Evolutionary conservation across 23 red algal genomes (phyloP), one percentile per base, ranked within the genome.

Genomic region (Gracilaria gracilis): DNA sequence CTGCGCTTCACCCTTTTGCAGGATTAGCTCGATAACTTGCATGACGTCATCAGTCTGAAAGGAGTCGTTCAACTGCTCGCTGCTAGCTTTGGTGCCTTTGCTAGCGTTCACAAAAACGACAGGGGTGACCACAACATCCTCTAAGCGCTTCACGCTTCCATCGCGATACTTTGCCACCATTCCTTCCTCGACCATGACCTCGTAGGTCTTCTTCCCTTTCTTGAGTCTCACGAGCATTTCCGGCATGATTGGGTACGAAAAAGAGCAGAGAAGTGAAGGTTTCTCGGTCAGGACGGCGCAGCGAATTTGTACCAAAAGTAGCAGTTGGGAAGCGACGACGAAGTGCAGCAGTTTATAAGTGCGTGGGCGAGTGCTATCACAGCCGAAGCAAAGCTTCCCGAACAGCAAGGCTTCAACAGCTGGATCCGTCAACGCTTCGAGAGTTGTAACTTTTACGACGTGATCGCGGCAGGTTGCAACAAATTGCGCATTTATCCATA

Each of bases 1-100:
- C 88, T 98, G 95, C n/a, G 91, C 85, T 21, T 98, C 95, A 51
- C 95, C 95, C 50, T 85, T 91, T n/a, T 75, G 72, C 4, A 98
- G 51, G 47, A 98, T 98, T 24, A 51, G 62, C 9, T 94, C 75
- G 34, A 98, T 57, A 21, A 87, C 65, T 38, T 33, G 48, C 44
- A 55, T 69, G 6, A 61, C 42, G 21, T 87, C 54, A 17, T 92
- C 86, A 16, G 77, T 82, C 47, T 91, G 75, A 78, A 95, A 95
- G 15, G 93, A 80, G 54, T 54, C 37, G 14, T 32, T 50, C 4
- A 95, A 55, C 69, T 95, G 67, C 28, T 90, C 88, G 37, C 67
- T 61, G 37, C 88, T 88, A 20, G 95, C 95, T 28, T 91, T 83
- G 80, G 83, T 67, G 23, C 85, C 88, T 50, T 94, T 94, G 70